Base-by-base conservation (phyloP, 192 early-diverging fungal species). In the Chytriomyces sp. region DNA sequence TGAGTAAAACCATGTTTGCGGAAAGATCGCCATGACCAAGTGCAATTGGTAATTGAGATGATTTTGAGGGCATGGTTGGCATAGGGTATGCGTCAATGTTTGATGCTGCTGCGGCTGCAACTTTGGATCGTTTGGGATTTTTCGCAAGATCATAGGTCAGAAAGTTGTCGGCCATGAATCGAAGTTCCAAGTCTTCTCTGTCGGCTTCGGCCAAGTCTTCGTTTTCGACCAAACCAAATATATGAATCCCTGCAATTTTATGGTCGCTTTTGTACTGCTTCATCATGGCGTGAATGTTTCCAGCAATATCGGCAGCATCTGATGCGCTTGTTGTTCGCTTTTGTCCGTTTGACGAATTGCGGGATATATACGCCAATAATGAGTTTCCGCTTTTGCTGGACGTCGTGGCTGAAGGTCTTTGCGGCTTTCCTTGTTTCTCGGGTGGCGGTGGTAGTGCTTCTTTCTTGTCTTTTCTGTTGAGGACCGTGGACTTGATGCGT, bases 401-500 rank as follows among this genome's bases (percentile, higher is more conserved):
- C 35, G n/a, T n/a, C n/a, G 35, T 35, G 35, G 35, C 35, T 35
- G 35, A 35, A 35, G 35, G 35, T 35, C 35, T 35, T 4, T 35
- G 35, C 35, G 1, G 35, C 4, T 35, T 35, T 35, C 35, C 35
- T 35, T 35, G 35, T 35, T 35, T 35, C 35, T 35, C 35, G 35
- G 35, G 35, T 35, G 35, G 35, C 4, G 35, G 35, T 35, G 35
- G 35, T 35, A 4, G 35, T 35, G 35, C 35, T 35, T 35, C 35
- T 35, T 35, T 35, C 35, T 35, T 35, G 35, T 35, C 35, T 35
- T 35, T 35, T 35, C 35, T 35, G 35, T 35, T 35, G 3, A 35
- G 35, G 35, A 0, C 35, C 3, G 35, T 35, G 35, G 35, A 35
- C 65, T 67, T 67, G 18, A 45, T 67, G 81, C 80, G 84, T 80